Evolutionary conservation across 306 rosid genomes (phyloP), one percentile per base, ranked within the genome.

Genomic region (Mimosa bimucronata): DNA sequence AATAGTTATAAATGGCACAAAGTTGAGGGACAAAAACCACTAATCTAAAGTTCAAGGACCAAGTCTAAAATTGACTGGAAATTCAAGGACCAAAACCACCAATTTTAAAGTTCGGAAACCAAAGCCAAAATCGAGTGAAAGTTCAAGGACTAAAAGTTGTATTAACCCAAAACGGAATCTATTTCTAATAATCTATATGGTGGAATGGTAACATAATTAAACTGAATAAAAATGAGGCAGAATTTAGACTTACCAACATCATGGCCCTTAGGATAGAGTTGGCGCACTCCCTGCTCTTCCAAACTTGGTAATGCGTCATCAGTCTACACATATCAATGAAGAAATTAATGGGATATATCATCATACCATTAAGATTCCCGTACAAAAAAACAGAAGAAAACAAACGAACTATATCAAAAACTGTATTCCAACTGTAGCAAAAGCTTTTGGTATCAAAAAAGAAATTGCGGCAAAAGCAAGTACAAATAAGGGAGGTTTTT

Each of bases 251-350:
- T 89, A 94, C 98, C 97, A 79, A 92, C 60, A 82, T 91, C 87
- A 77, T 92, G 88, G 74, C 91, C 97, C 76, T 86, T 90, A 9
- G 97, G 85, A 80, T 92, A 94, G 57, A 92, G 91, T 78, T 90
- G 97, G 44, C 97, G 93, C 81, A 94, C 97, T 61, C 98, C 98
- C 58, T 91, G 97, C 76, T 92, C 97, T 85, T 94, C 97, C 91
- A 94, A 77, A 85, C 86, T 88, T 11, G 98, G 97, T 66, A 94
- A 84, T 61, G 83, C 77, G 21, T 94, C 91, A 83, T 90, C 91
- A 4, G 95, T 94, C 97, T 94, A 66, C 7, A 76, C 61, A 44
- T 68, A 81, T 53, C 66, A 82, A 45, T 2, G 69, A 58, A 58
- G 9, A 86, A 70, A 60, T 42, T 69, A 70, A 42, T 55, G 72